Evolutionary conservation across 768 basidiomycete genomes (phyloP), one percentile per base, ranked within the genome.

Genomic region (Boletus tylopilopsis): DNA sequence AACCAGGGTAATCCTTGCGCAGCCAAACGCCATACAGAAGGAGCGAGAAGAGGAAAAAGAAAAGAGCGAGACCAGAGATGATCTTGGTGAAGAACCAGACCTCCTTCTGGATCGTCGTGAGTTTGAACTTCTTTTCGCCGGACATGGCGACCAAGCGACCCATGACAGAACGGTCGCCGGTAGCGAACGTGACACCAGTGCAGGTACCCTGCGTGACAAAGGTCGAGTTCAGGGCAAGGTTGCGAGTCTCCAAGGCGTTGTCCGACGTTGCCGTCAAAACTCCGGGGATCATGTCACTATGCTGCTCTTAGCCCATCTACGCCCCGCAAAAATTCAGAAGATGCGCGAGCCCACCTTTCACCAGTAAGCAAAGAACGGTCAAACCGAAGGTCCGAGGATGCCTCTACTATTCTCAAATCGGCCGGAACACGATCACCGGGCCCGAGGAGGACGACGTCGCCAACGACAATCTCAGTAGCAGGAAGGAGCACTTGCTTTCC

Each of bases 391-490:
- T 80, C 80, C 0, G 72, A 70, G 2, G 77, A 75, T 19, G 71
- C 72, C 6, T 75, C 58, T 36, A 81, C 72, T 29, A 84, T 68
- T 23, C 81, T 73, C 29, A 82, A 57, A 57, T 84, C 82, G 7
- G 81, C 80, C 0, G 80, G 80, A n/a, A 81, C 72, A 9, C 80
- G 74, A 55, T 81, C 77, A 33, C 80, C 80, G 1, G 78, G 67
- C 24, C 68, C 64, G 54, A 82, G 76, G 18, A 70, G 61, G 38
- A 80, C 68, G 41, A 81, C 58, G 47, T 82, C 80, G 5, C 80
- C 80, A 0, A 78, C 76, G 10, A 84, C 71, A 36, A 84, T 73
- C 32, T 81, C 75, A 39, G 74, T 74, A 11, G 80, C 79, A 22
- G 76, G 65, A 10, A 79, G 68, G 18, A 73, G 74, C 18, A 73